These are phyloP conservation scores for Ophiobolus disseminans DNA, from an alignment of 2,329 filamentous ascomycete genomes.

Conservation along the genomic window DNA sequence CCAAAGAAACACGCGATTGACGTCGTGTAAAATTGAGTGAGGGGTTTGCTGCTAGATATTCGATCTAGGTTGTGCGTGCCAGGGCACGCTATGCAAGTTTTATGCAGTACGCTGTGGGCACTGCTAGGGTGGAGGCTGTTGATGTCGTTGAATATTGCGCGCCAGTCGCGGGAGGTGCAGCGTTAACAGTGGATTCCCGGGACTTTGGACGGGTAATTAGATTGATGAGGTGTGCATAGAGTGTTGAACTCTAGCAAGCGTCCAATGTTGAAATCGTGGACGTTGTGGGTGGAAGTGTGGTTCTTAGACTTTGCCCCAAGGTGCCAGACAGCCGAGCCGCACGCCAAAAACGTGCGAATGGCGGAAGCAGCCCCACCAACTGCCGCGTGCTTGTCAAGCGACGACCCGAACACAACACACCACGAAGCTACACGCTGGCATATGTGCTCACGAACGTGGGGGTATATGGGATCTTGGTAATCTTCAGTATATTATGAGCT, in stretches of 20 bases:
- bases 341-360: conserved; percentile 1
- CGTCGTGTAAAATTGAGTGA: conserved; percentile 17
- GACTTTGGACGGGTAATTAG: no score
- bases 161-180: conserved; percentile 8
- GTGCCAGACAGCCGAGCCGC: no score
- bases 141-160: conserved; percentile 11
- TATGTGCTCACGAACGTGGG: no score
- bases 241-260: conserved; percentile 45
- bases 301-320: conserved; percentile 1
- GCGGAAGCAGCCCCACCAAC: conserved; percentile 3
- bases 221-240: conserved; percentile 26
- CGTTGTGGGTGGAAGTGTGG: conserved; percentile 14
- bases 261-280: conserved; percentile 30
- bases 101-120: conserved; percentile 25
- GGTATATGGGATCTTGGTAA: no score
- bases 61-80: conserved; percentile 27
- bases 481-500: no score
- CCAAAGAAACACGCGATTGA: conserved; percentile 17
- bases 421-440: no score
- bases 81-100: conserved; percentile 38
- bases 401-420: background rate
- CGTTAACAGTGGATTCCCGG: background rate
- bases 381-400: background rate
- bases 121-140: conserved; percentile 26
- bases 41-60: conserved; percentile 28